These are phyloP conservation scores for Xylaria sp. DNA, from an alignment of 2,329 filamentous ascomycete species.

Conservation along the genomic window DNA sequence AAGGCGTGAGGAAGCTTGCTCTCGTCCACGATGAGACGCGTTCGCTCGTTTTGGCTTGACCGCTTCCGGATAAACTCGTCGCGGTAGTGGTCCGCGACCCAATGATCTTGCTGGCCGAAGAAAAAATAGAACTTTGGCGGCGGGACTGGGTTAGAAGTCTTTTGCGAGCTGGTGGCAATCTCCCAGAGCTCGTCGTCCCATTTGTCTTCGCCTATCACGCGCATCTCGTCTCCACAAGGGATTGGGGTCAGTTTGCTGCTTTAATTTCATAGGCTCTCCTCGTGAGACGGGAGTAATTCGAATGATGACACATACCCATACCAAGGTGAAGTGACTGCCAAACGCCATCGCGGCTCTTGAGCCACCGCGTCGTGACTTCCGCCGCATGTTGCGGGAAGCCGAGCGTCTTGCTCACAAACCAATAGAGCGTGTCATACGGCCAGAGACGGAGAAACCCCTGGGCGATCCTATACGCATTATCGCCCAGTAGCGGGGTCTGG, in stretches of 20 bases:
- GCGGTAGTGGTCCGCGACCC: constrained; percentile 66
- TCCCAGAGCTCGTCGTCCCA: constrained; percentile 72
- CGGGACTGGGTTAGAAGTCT: neutral
- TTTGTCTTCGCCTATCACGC: constrained; percentile 64
- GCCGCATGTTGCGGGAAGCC: constrained; percentile 62
- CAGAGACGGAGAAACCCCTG: constrained; percentile 54
- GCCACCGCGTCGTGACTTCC: constrained; percentile 61
- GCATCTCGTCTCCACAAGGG: constrained; percentile 60
- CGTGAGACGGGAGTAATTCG: too few species aligned
- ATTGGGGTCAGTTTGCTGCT: constrained; percentile 11
- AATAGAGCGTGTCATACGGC: constrained; percentile 53
- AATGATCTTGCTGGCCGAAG: constrained; percentile 69
- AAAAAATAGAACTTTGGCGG: constrained; percentile 66
- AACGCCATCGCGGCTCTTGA: constrained; percentile 66
- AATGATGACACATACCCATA: constrained; percentile 46
- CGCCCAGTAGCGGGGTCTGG: constrained; percentile 54
- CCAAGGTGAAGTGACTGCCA: constrained; percentile 69
- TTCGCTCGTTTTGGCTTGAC: constrained; percentile 52
- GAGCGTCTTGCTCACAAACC: constrained; percentile 56
- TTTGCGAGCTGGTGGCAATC: constrained; percentile 53
- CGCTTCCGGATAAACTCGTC: constrained; percentile 63
- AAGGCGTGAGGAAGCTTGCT: constrained; percentile 69
- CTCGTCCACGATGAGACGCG: constrained; percentile 64
- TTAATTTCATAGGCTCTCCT: too few species aligned
- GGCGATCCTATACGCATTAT: constrained; percentile 55